phyloP scores from a whole-genome alignment of 352 stramenopile genomes.

The Phytophthora megakarya region DNA sequence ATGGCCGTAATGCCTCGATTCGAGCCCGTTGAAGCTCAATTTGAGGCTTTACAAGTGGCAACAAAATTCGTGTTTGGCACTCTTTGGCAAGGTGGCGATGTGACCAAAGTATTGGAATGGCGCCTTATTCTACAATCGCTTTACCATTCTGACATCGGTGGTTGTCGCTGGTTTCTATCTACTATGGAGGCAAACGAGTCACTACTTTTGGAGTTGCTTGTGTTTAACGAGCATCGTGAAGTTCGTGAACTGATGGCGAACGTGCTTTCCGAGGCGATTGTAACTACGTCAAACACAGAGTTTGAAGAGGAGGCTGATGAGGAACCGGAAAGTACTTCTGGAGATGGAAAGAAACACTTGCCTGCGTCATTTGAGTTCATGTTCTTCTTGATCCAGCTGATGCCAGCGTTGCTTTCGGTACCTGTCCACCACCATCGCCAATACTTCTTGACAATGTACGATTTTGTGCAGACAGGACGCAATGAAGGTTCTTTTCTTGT shows the following conservation, averaged over 20 bases:
- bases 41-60: slow-evolving; percentile 76
- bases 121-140: slow-evolving; percentile 64
- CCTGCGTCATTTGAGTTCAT: slow-evolving; percentile 85
- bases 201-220: slow-evolving; percentile 74
- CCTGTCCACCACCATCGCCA: slow-evolving; percentile 70
- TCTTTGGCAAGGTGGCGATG: slow-evolving; percentile 80
- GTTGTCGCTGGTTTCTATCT: slow-evolving; percentile 74
- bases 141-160: slow-evolving; percentile 73
- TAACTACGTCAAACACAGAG: slow-evolving; percentile 57
- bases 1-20: slow-evolving; percentile 55
- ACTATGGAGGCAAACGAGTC: slow-evolving; percentile 66
- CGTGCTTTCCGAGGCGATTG: slow-evolving; percentile 71
- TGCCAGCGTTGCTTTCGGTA: slow-evolving; percentile 73
- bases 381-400: slow-evolving; percentile 77
- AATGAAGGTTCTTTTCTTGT: slow-evolving; percentile 86
- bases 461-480: slow-evolving; percentile 79
- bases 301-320: slow-evolving; percentile 45
- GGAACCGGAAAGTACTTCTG: slow-evolving; percentile 9
- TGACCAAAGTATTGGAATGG: slow-evolving; percentile 79
- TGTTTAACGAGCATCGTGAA: slow-evolving; percentile 69
- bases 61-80: slow-evolving; percentile 90
- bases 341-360: slow-evolving; percentile 41
- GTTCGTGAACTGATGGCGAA: slow-evolving; percentile 75
- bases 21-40: slow-evolving; percentile 66
- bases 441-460: slow-evolving; percentile 77